Conservation (phyloP, 768 basidiomycete species). For the Panaeolus papilionaceus region DNA sequence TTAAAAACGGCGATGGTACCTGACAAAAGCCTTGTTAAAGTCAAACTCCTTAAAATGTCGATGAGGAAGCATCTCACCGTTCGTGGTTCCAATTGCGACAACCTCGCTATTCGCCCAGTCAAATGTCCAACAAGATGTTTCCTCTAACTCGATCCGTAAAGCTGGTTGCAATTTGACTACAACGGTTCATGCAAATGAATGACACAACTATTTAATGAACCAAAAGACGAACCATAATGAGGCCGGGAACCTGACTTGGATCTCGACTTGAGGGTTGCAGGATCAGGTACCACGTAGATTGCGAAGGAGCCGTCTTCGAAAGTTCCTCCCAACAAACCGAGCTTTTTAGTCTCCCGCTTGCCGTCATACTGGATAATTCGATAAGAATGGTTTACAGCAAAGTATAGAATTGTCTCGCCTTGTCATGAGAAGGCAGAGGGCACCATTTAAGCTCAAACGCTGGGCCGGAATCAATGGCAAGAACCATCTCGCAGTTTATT, state of each 20-base stretch:
- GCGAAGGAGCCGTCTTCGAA: constrained; percentile 89
- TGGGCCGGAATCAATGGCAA: constrained; percentile 84
- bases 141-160: constrained; percentile 75
- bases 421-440: constrained; percentile 83
- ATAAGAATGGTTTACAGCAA: constrained; percentile 9
- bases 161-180: constrained; percentile 71
- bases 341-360: constrained; percentile 50
- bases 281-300: constrained; percentile 82
- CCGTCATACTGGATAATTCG: constrained; percentile 23
- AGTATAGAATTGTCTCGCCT: constrained; percentile 30
- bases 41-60: constrained; percentile 1
- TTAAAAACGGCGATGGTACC: constrained; percentile 66
- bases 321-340: constrained; percentile 85
- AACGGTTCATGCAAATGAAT: constrained; percentile 1
- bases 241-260: constrained; percentile 40
- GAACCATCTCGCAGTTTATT: constrained; percentile 81
- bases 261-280: constrained; percentile 50
- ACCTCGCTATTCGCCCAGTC: constrained; percentile 92
- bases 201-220: neutral
- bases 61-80: constrained; percentile 57
- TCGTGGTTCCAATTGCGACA: constrained; percentile 83
- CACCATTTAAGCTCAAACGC: constrained; percentile 92
- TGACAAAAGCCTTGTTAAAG: constrained; percentile 28
- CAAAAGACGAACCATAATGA: constrained; percentile 52
- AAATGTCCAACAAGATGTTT: constrained; percentile 77